phyloP scores from a whole-genome alignment of 73 alveolate genomes.

The Tetrahymena elliotti region DNA sequence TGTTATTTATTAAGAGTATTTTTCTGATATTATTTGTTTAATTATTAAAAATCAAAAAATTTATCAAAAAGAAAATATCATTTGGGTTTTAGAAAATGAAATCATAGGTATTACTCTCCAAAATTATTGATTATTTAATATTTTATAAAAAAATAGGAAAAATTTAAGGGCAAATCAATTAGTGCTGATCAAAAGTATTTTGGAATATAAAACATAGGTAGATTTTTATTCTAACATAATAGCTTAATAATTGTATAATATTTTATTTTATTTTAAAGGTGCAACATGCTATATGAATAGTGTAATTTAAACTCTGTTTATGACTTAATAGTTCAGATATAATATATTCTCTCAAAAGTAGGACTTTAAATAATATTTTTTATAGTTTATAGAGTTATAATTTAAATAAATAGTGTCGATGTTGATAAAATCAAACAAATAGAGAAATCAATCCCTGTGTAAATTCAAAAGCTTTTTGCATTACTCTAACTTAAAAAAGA shows the following conservation, averaged over 20 bases:
- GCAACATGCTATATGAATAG: slow-evolving; percentile 96
- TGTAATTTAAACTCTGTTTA: slow-evolving; percentile 82
- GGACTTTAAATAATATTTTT: background rate
- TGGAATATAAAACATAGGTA: background rate
- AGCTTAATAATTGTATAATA: background rate
- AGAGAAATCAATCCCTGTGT: slow-evolving; percentile 62
- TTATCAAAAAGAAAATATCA: background rate
- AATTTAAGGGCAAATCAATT: background rate
- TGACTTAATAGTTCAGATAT: slow-evolving; percentile 87
- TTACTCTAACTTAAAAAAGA: slow-evolving; percentile 36
- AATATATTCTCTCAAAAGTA: slow-evolving; percentile 41
- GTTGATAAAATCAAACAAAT: slow-evolving; percentile 42
- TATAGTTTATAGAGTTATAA: background rate
- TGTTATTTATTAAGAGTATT: background rate
- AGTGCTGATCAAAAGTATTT: background rate
- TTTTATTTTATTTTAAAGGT: slow-evolving; percentile 74
- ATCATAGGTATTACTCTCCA: background rate
- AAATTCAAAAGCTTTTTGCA: slow-evolving; percentile 61
- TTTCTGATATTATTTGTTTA: background rate
- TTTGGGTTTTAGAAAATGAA: background rate
- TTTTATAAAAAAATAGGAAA: background rate
- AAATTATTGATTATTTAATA: background rate
- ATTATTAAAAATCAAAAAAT: no score
- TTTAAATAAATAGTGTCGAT: slow-evolving; percentile 37
- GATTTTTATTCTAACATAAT: background rate